A percentile compares a stretch with the other conserved stretches of the same genome.
These are phyloP conservation scores for Toxoplasma gondii DNA, from an alignment of 169 alveolate species.

Conservation along the genomic window DNA sequence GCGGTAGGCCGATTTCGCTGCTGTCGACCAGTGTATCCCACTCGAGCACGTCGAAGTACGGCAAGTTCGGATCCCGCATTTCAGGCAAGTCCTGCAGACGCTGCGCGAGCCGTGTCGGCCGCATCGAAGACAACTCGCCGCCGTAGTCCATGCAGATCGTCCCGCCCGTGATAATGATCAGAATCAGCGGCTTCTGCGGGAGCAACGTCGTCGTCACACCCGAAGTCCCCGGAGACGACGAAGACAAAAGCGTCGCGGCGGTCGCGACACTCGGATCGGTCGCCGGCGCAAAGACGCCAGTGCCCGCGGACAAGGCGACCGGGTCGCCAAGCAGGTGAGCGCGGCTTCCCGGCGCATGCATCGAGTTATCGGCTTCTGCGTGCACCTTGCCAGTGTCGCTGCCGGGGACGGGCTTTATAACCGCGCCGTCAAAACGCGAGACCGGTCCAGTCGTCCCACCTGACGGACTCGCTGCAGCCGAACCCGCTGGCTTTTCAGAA, in stretches of 20 bases:
- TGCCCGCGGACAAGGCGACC: neutral
- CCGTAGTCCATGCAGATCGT: slow-evolving; percentile 69
- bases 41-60: slow-evolving; percentile 65
- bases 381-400: too few relatives aligned
- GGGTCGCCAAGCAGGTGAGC: neutral
- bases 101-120: slow-evolving; percentile 44
- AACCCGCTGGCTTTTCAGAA: too few relatives aligned
- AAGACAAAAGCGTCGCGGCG: neutral
- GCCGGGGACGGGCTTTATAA: too few relatives aligned
- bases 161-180: slow-evolving; percentile 70
- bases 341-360: too few relatives aligned
- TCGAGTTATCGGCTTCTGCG: too few relatives aligned
- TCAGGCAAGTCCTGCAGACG: slow-evolving; percentile 30
- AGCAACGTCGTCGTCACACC: neutral
- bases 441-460: too few relatives aligned
- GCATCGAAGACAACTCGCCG: slow-evolving; percentile 3
- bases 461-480: too few relatives aligned
- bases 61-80: slow-evolving; percentile 42
- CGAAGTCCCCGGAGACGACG: neutral
- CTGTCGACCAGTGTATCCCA: slow-evolving; percentile 70
- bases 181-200: slow-evolving; percentile 47
- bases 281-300: neutral
- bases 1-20: slow-evolving; percentile 64
- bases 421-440: too few relatives aligned
- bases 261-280: neutral